Evolutionary conservation across 2,329 filamentous ascomycete genomes (phyloP).

Genomic region (Aspergillus ibericus): DNA sequence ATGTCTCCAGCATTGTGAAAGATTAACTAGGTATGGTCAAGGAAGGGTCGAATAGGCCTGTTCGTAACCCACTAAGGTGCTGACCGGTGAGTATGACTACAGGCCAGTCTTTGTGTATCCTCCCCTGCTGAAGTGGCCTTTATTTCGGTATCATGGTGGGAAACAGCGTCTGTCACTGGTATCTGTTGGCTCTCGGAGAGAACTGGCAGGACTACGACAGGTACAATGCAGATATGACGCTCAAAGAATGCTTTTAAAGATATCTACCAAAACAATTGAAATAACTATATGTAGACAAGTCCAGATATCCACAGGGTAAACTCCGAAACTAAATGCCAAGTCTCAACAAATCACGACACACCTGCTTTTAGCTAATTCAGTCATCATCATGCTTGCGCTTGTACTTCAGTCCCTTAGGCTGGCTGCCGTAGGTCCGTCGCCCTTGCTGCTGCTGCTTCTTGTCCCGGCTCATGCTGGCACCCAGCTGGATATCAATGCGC

Average conservation of each 20-base stretch:
- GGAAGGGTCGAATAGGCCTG: too few relatives aligned
- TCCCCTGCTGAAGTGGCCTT: neutral
- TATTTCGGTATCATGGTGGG: neutral
- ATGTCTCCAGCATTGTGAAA: too few relatives aligned
- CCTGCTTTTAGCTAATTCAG: conserved; percentile 15
- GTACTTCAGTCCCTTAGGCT: conserved; percentile 65
- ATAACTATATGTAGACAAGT: conserved; percentile 5
- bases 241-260: neutral
- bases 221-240: neutral
- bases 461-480: conserved; percentile 71
- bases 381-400: conserved; percentile 48
- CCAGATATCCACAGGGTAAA: conserved; percentile 9
- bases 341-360: conserved; percentile 6
- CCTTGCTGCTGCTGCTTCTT: conserved; percentile 63
- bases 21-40: too few relatives aligned
- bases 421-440: conserved; percentile 73
- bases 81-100: too few relatives aligned
- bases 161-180: too few relatives aligned
- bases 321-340: conserved; percentile 16
- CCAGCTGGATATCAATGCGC: conserved; percentile 74
- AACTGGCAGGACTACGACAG: neutral
- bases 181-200: neutral
- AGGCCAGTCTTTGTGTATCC: too few relatives aligned
- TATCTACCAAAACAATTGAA: neutral
- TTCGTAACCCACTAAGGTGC: too few relatives aligned